Base-by-base conservation (phyloP, 345 rosid species). In the Sisymbrium irio region DNA sequence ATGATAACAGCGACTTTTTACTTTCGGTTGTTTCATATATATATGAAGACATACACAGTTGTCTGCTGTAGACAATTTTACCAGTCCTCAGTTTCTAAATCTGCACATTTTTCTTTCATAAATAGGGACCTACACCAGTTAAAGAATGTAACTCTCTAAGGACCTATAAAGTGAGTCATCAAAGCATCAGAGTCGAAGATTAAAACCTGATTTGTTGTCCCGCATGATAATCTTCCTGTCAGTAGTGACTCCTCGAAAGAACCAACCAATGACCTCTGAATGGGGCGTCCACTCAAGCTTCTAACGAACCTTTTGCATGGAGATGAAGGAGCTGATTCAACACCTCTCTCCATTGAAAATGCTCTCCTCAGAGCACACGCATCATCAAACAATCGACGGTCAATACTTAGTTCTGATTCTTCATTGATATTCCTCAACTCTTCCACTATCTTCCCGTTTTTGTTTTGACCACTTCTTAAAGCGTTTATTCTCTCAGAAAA, bases 171-270 rank as follows among this genome's bases (percentile, higher is more conserved):
- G 12, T 50, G 32, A 74, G 42, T 44, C 18, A 57, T 57, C 35
- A 65, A 58, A 53, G 65, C 39, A 77, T 37, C 39, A 46, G 17
- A 40, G 62, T 30, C 22, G 6, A 47, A 39, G 41, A 49, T 44
- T 75, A 84, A 65, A 69, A 93, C 97, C 96, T 87, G 91, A 78
- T 83, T 77, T 27, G 74, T 73, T 73, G 79, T 77, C 67, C 91
- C 95, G 57, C 87, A 87, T 56, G 87, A 79, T 66, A 88, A 80
- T 75, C 96, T 80, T 49, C 98, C 98, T 56, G 98, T 91, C 71
- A 94, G 75, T 15, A 94, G 62, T 30, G 98, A 94, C 83, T 94
- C 98, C 84, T 94, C 98, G 62, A 94, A 94, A 33, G 98, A 94
- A 85, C 98, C 98, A 72, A 94, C 90, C 84, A 94, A 80, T 68